A percentile compares a stretch with the other conserved stretches of the same genome.
These are phyloP conservation scores for Miscanthus lutarioriparius DNA, from an alignment of 176 grass and related monocot genomes.

Conservation along the genomic window DNA sequence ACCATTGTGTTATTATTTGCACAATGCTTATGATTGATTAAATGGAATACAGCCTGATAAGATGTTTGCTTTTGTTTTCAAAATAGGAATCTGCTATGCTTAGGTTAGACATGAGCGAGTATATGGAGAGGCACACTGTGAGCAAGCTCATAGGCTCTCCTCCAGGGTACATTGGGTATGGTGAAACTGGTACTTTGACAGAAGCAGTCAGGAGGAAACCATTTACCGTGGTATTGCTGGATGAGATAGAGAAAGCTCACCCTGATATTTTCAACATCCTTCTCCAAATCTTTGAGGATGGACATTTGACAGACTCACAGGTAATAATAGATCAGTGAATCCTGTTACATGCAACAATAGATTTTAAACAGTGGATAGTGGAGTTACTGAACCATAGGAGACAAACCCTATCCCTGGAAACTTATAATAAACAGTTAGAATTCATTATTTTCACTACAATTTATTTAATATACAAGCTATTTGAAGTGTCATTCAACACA, in stretches of 20 bases:
- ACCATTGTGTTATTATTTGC: constrained; percentile 18
- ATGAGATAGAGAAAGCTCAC: constrained; percentile 99
- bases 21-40: neutral
- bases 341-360: constrained; percentile 2
- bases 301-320: constrained; percentile 87
- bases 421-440: neutral
- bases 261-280: constrained; percentile 99
- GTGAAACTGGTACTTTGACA: constrained; percentile 90
- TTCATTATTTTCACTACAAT: neutral
- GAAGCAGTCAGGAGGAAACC: constrained; percentile 92
- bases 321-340: constrained; percentile 42
- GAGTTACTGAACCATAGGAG: neutral
- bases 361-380: constrained; percentile 7
- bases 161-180: constrained; percentile 90
- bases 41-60: constrained; percentile 22
- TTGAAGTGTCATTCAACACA: neutral
- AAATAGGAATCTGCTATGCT: constrained; percentile 87
- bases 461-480: neutral
- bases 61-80: constrained; percentile 44
- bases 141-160: constrained; percentile 98
- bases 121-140: constrained; percentile 97
- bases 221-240: constrained; percentile 87
- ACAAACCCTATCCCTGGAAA: constrained; percentile 8
- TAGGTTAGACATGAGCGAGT: constrained; percentile 95
- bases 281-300: constrained; percentile 98